Evolutionary conservation across 2,329 filamentous ascomycete genomes (phyloP), one percentile per base, ranked within the genome.

Genomic region (Fusarium pseudoanthophilum): DNA sequence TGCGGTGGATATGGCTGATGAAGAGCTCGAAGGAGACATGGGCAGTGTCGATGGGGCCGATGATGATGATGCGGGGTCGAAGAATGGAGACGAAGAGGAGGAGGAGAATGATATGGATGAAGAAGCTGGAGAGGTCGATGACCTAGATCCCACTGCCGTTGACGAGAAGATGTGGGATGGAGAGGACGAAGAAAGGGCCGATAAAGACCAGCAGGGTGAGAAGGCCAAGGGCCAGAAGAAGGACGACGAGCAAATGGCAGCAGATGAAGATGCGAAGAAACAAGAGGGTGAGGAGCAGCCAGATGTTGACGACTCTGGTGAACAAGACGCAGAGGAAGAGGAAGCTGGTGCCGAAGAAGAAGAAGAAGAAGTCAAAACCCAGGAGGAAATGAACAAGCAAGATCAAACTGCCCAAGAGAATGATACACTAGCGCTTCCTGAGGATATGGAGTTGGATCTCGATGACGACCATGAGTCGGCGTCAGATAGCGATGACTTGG

Each of bases 161-260:
- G 97, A 99, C 80, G 97, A 99, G 84, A 99, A 98, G 86, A 95
- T 98, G 89, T 99, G 96, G 96, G 95, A 99, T 82, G 95, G 95
- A 43, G 91, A 92, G 51, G 91, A 92, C 60, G 92, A 94, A 48
- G 88, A 95, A 49, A 91, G 95, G 53, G 91, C 93, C 4, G 92
- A 95, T 53, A 96, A 96, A 75, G 93, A 98, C 49, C 92, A 94
- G 78, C 87, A 94, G 78, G 92, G 90, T 11, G 91, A 95, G 61
- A 88, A 94, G 67, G 85, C 92, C 26, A 91, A 93, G 77, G 92
- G 91, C 0, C 87, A 92, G 70, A 88, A 93, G 78, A 87, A 91
- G 69, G 87, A 90, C 20, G 88, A 92, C 56, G 89, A 92, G 74
- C 87, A 91, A 71, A 85, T 87, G 76, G 86, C 87, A 14, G 84